Conservation (phyloP, 805 yeast genomes). For the Nakazawaea laoshanensis region DNA sequence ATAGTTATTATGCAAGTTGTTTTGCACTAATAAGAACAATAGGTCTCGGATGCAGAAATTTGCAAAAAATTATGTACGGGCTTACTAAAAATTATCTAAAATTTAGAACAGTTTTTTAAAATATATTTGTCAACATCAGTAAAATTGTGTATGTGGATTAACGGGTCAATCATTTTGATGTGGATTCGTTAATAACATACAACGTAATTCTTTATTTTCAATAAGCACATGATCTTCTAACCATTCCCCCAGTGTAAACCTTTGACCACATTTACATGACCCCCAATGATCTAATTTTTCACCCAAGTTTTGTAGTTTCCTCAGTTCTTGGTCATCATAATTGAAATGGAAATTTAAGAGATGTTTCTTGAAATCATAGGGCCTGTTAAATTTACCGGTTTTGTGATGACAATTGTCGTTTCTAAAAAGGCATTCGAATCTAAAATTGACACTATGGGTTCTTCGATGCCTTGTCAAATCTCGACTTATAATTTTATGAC, state of each 20-base stretch:
- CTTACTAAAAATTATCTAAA: no score
- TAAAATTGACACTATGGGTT: constrained; percentile 46
- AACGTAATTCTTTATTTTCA: no score
- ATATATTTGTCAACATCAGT: no score
- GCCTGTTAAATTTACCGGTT: constrained; percentile 58
- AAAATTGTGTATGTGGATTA: no score
- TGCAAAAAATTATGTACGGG: no score
- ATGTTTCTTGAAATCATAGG: constrained; percentile 63
- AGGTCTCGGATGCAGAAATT: no score
- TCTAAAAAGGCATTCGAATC: constrained; percentile 54
- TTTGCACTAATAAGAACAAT: no score
- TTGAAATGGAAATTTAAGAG: constrained; percentile 50
- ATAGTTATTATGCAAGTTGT: no score
- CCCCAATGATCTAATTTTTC: constrained; percentile 46
- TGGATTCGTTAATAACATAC: no score
- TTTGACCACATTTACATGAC: constrained; percentile 42
- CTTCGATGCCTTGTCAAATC: constrained; percentile 58
- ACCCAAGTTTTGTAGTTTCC: constrained; percentile 37
- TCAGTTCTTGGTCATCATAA: constrained; percentile 38
- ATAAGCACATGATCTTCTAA: constrained; percentile 44
- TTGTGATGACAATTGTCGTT: constrained; percentile 44
- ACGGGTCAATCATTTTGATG: no score
- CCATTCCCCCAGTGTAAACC: constrained; percentile 46
- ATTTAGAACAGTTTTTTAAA: no score
- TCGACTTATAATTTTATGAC: constrained; percentile 18